A percentile compares a stretch with the other conserved stretches of the same genome.
Conservation (phyloP, 1,139 yeast species). For the Arxiozyma bovina region DNA sequence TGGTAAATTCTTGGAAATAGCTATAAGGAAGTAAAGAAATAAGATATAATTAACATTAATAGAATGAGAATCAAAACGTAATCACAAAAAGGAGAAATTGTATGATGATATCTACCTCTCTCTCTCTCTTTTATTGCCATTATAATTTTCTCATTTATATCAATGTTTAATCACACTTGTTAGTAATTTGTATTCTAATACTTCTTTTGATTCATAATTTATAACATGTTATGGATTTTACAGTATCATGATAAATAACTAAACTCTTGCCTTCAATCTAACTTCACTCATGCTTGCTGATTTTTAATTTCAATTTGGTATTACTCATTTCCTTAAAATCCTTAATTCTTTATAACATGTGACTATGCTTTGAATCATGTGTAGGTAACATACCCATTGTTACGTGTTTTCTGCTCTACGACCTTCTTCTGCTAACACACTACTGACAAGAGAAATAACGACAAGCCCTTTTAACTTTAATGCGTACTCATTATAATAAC, state of each 20-base stretch:
- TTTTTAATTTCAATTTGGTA: background rate
- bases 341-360: background rate
- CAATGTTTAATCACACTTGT: background rate
- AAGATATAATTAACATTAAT: background rate
- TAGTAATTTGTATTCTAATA: background rate
- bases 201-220: too few relatives aligned
- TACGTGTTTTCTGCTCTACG: constrained; percentile 26
- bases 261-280: background rate
- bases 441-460: background rate
- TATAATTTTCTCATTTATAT: background rate
- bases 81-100: constrained; percentile 8
- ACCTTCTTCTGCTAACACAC: background rate
- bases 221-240: too few relatives aligned
- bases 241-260: background rate
- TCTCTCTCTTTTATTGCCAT: background rate
- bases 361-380: background rate
- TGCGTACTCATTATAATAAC: too few relatives aligned
- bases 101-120: background rate
- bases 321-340: background rate
- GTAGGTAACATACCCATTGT: constrained; percentile 30
- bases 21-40: constrained; percentile 37
- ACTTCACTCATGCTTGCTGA: background rate
- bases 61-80: constrained; percentile 1
- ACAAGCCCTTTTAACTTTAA: background rate
- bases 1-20: constrained; percentile 96